phyloP scores from a whole-genome alignment of 495 filamentous ascomycete genomes.

The Baudoinia panamericana region DNA sequence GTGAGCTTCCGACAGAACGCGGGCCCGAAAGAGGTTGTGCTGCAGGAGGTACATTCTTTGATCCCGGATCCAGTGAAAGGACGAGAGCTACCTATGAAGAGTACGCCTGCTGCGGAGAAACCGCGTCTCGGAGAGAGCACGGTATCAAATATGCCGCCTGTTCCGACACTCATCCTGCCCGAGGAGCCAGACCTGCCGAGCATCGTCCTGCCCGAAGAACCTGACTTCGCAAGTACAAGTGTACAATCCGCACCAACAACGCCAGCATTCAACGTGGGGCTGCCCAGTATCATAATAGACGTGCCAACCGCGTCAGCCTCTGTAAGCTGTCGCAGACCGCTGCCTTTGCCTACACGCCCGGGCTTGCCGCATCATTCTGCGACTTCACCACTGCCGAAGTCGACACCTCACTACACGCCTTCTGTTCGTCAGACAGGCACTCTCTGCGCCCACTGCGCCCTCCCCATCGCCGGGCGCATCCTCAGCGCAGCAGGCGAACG shows the following conservation, averaged over 20 bases:
- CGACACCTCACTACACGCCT: slow-evolving; percentile 35
- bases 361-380: slow-evolving; percentile 25
- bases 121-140: slow-evolving; percentile 1
- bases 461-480: slow-evolving; percentile 78
- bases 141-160: slow-evolving; percentile 7
- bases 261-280: slow-evolving; percentile 19
- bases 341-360: slow-evolving; percentile 25
- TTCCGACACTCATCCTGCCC: slow-evolving; percentile 26
- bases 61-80: too few species aligned
- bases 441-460: slow-evolving; percentile 68
- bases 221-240: slow-evolving; percentile 32
- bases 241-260: slow-evolving; percentile 16
- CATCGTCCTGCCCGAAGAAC: slow-evolving; percentile 26
- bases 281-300: slow-evolving; percentile 29
- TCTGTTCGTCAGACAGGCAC: slow-evolving; percentile 47
- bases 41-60: slow-evolving; percentile 25
- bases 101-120: too few species aligned
- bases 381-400: slow-evolving; percentile 26
- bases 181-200: slow-evolving; percentile 24
- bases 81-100: too few species aligned
- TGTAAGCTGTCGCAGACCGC: slow-evolving; percentile 14
- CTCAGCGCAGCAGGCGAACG: slow-evolving; percentile 65
- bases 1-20: slow-evolving; percentile 81
- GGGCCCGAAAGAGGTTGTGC: slow-evolving; percentile 45
- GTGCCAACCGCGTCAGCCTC: slow-evolving; percentile 22